These are phyloP conservation scores for Thalassiosira hispida DNA, from an alignment of 352 stramenopile species.

Conservation along the genomic window DNA sequence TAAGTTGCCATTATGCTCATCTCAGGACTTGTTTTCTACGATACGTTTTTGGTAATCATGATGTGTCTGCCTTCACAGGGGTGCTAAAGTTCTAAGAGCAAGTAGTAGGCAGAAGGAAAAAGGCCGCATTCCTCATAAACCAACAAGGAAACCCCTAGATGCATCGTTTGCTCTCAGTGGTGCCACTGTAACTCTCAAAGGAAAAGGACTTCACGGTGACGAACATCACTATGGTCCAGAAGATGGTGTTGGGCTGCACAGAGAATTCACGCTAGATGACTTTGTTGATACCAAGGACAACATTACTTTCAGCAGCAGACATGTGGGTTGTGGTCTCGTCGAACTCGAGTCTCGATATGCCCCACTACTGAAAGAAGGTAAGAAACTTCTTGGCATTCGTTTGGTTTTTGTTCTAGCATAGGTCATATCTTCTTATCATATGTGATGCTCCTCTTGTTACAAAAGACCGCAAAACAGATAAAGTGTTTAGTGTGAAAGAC, in stretches of 20 bases:
- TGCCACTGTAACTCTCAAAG: slow-evolving; percentile 29
- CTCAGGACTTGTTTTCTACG: background rate
- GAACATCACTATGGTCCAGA: slow-evolving; percentile 30
- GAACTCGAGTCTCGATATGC: slow-evolving; percentile 52
- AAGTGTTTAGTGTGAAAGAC: slow-evolving; percentile 62
- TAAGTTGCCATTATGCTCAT: slow-evolving; percentile 11
- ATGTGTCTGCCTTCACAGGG: slow-evolving; percentile 14
- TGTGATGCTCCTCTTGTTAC: background rate
- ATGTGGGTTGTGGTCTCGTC: slow-evolving; percentile 42
- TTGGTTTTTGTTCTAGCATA: background rate
- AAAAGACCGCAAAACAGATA: slow-evolving; percentile 64
- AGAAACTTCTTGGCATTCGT: slow-evolving; percentile 5
- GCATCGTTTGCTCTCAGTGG: slow-evolving; percentile 15
- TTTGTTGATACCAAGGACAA: slow-evolving; percentile 43
- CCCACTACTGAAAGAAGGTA: slow-evolving; percentile 37
- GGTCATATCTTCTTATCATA: background rate
- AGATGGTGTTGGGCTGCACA: slow-evolving; percentile 22
- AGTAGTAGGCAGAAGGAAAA: slow-evolving; percentile 38
- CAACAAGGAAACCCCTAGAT: slow-evolving; percentile 27
- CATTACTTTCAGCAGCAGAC: slow-evolving; percentile 50
- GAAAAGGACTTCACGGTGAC: slow-evolving; percentile 28
- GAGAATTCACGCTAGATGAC: slow-evolving; percentile 37
- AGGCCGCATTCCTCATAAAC: slow-evolving; percentile 1
- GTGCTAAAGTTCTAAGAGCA: slow-evolving; percentile 40
- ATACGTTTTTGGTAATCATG: background rate